phyloP scores from a whole-genome alignment of 805 yeast species.

The Wickerhamomyces bovis region DNA sequence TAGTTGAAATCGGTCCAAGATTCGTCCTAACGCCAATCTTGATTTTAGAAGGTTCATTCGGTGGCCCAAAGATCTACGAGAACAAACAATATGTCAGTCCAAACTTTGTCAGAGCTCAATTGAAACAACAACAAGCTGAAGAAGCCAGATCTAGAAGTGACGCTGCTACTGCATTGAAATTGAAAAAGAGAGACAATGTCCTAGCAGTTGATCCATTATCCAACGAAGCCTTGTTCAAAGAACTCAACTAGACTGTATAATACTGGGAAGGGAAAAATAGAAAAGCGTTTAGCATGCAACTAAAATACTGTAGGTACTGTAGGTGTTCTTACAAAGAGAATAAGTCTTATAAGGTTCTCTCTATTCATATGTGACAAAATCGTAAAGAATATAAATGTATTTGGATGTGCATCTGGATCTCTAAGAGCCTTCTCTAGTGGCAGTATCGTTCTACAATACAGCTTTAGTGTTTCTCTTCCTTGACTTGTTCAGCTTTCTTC shows the following conservation, averaged over 20 bases:
- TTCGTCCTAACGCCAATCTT: conserved; percentile 89
- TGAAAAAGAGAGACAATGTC: conserved; percentile 69
- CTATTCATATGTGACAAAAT: conserved; percentile 1
- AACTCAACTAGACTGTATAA: conserved; percentile 7
- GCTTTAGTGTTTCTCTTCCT: conserved; percentile 24
- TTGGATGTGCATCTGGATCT: background rate
- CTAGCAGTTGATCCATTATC: conserved; percentile 78
- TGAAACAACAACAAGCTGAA: conserved; percentile 71
- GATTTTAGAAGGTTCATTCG: conserved; percentile 91
- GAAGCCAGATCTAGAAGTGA: conserved; percentile 75
- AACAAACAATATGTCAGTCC: conserved; percentile 97
- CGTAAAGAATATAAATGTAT: conserved; percentile 3
- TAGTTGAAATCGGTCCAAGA: conserved; percentile 96
- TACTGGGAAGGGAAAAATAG: background rate
- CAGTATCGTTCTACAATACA: background rate
- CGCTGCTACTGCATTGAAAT: conserved; percentile 69
- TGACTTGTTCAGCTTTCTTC: conserved; percentile 36
- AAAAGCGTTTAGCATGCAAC: background rate
- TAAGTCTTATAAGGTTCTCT: background rate
- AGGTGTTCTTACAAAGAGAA: background rate
- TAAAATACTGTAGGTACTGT: background rate
- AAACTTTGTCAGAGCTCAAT: conserved; percentile 87
- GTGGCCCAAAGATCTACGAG: conserved; percentile 96
- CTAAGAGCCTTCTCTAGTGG: background rate
- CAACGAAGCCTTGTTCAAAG: conserved; percentile 68